Percentiles rank a stretch among this genome's conserved stretches.
These are phyloP conservation scores for Miamiensis avidus DNA, from an alignment of 169 alveolate species.

Conservation along the genomic window DNA sequence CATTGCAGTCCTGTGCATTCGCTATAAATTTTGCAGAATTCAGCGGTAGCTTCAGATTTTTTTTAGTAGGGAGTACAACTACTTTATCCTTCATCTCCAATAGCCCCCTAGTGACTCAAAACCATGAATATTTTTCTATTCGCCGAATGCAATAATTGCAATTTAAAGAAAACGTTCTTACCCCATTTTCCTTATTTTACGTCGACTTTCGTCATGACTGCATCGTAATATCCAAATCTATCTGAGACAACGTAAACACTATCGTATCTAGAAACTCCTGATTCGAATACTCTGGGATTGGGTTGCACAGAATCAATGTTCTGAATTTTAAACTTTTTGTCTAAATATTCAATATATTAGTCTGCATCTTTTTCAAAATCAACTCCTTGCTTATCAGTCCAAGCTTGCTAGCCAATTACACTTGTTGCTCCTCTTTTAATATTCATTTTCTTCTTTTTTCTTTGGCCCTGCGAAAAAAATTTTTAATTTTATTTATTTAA, in stretches of 20 bases:
- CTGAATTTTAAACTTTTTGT: too few relatives aligned
- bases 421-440: not conserved
- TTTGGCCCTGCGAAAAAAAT: not conserved
- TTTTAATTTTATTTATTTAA: too few relatives aligned
- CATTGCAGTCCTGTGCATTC: not conserved
- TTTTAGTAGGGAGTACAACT: not conserved
- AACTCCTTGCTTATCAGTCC: not conserved
- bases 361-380: not conserved
- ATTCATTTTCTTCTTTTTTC: too few relatives aligned
- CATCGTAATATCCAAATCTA: not conserved
- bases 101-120: not conserved
- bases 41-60: not conserved
- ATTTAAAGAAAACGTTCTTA: not conserved
- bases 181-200: not conserved
- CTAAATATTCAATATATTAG: not conserved
- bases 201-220: not conserved
- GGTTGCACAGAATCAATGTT: too few relatives aligned
- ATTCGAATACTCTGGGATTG: too few relatives aligned
- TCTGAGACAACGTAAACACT: too few relatives aligned
- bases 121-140: not conserved
- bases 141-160: not conserved
- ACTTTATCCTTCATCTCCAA: not conserved
- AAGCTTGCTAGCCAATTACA: not conserved
- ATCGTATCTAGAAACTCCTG: too few relatives aligned
- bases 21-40: not conserved